phyloP scores from a whole-genome alignment of 1,284 basidiomycete genomes.

The Cystobasidium pallidum region DNA sequence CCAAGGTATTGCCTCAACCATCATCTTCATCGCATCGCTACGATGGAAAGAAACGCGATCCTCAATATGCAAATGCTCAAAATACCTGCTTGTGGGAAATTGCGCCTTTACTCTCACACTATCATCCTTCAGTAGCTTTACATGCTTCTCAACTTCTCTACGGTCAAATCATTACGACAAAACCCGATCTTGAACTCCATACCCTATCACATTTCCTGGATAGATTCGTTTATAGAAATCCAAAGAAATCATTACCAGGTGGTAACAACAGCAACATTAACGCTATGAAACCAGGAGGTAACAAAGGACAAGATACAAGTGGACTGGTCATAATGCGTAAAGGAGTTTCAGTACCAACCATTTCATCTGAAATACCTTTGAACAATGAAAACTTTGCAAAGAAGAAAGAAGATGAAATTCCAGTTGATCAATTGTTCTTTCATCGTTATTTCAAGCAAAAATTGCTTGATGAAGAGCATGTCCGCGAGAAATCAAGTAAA shows the following conservation, averaged over 20 bases:
- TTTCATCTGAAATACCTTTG: conserved; percentile 60
- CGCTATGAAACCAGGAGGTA: conserved; percentile 90
- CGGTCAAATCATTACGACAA: conserved; percentile 69
- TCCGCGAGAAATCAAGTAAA: conserved; percentile 55
- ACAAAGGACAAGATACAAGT: conserved; percentile 62
- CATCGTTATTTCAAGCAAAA: conserved; percentile 61
- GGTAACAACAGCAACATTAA: conserved; percentile 67
- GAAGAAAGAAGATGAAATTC: conserved; percentile 72
- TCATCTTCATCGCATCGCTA: conserved; percentile 60
- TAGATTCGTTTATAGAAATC: conserved; percentile 89
- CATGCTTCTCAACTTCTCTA: conserved; percentile 80
- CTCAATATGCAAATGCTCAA: conserved; percentile 81
- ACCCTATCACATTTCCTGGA: conserved; percentile 91
- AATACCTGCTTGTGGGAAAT: conserved; percentile 86
- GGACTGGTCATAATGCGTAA: conserved; percentile 70
- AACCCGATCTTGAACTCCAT: conserved; percentile 86
- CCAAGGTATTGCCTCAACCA: conserved; percentile 38
- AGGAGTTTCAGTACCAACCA: conserved; percentile 62
- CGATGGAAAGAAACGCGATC: conserved; percentile 88
- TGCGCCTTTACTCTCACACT: conserved; percentile 81
- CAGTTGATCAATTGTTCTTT: conserved; percentile 75
- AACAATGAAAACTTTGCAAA: conserved; percentile 81
- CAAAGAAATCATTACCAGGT: conserved; percentile 71
- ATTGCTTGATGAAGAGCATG: conserved; percentile 58
- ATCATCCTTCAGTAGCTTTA: conserved; percentile 86